Evolutionary conservation across 768 basidiomycete species (phyloP), one percentile per base, ranked within the genome.

Genomic region (Tylopilus plumbeoviolaceoides): DNA sequence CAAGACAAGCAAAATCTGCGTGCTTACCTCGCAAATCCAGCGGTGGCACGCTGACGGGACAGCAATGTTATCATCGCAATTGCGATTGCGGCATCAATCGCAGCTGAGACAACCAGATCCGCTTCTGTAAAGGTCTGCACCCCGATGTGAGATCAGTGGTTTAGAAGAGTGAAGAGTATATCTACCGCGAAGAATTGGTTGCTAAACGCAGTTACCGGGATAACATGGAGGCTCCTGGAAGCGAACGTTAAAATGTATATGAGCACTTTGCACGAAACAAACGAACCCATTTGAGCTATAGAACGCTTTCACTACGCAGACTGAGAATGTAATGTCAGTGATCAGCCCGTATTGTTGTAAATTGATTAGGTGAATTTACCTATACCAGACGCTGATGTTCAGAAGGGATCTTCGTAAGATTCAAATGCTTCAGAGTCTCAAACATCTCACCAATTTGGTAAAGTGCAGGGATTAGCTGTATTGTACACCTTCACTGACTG

Each of bases 51-150:
- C 25, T 49, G 10, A 15, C 45, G 43, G 15, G 43, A 0, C 17
- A 62, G 53, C 12, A 62, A 23, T 11, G 11, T 51, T 0, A 48
- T 50, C 36, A 63, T n/a, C 31, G 21, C 33, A 27, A 62, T 33
- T 18, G 57, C 44, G 3, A 56, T 48, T 35, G 50, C 2, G 8
- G 52, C 14, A 27, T 61, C 57, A 20, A 51, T 31, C 3, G 3
- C 57, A 1, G 53, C 57, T 4, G 18, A 18, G 18, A 47, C 1
- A 14, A 30, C 8, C 14, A 51, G 17, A 28, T 3, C 6, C 4
- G 39, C 33, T 6, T 43, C 38, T 4, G 3, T 12, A 10, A 51
- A 2, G 10, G 0, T 6, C 58, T 59, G 28, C n/a, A 45, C 46
- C 12, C 9, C 7, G 3, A 31, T 27, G 33, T 51, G n/a, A 48